These are phyloP conservation scores for Rhodofomes roseus DNA, from an alignment of 1,284 basidiomycete genomes.

Conservation along the genomic window DNA sequence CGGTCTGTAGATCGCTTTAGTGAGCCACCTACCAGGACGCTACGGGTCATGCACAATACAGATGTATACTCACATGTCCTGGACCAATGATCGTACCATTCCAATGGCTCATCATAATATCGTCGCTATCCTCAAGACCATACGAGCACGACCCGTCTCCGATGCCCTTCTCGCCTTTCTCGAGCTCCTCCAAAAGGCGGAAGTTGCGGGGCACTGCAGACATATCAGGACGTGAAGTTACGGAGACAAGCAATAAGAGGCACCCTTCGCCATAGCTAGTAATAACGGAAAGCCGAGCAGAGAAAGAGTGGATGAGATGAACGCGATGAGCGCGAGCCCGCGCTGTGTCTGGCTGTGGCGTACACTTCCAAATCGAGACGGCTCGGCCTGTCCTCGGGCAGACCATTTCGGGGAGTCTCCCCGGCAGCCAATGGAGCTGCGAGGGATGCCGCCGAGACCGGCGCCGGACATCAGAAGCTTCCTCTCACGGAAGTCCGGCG, in stretches of 20 bases:
- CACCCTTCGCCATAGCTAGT: not conserved
- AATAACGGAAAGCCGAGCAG: not conserved
- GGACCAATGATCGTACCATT: slow-evolving; percentile 99
- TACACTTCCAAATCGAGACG: not conserved
- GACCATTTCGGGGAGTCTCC: not conserved
- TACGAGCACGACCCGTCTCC: slow-evolving; percentile 98
- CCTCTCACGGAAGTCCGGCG: not conserved
- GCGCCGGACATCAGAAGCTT: not conserved
- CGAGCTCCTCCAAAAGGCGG: slow-evolving; percentile 93
- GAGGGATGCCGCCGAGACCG: not conserved
- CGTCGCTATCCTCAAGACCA: slow-evolving; percentile 88
- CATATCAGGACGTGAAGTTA: no score
- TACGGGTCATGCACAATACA: slow-evolving; percentile 2
- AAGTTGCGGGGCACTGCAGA: slow-evolving; percentile 91
- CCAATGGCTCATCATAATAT: slow-evolving; percentile 97
- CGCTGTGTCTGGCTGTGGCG: not conserved
- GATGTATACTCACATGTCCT: slow-evolving; percentile 73
- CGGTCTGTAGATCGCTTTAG: slow-evolving; percentile 54
- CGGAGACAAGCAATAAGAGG: not conserved
- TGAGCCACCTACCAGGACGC: slow-evolving; percentile 6
- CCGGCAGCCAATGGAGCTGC: not conserved
- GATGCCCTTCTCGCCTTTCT: slow-evolving; percentile 99
- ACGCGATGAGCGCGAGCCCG: slow-evolving; percentile 4
- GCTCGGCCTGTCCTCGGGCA: not conserved
- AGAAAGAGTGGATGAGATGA: not conserved